These are phyloP conservation scores for Dalbergia cochinchinensis DNA, from an alignment of 306 rosid species.

Conservation along the genomic window DNA sequence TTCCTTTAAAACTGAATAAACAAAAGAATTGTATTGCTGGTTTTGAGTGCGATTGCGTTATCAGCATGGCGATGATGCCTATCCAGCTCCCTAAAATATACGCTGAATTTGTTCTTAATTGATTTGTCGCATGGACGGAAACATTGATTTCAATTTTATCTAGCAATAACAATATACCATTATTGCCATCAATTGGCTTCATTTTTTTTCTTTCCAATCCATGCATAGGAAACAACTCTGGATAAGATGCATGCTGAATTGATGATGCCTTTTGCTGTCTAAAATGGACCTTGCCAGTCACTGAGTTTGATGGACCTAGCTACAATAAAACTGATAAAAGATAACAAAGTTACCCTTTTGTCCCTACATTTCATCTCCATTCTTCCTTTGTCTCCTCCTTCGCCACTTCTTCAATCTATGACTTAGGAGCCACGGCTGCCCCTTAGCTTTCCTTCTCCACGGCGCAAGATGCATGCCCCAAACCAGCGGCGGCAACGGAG, in stretches of 20 bases:
- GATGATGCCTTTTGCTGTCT: background rate
- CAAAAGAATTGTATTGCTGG: background rate
- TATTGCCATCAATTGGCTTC: conserved; percentile 2
- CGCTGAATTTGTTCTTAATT: conserved; percentile 6
- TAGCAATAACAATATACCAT: background rate
- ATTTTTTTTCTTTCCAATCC: background rate
- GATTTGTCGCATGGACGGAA: conserved; percentile 12
- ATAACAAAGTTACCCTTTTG: no score
- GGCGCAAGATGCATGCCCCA: no score
- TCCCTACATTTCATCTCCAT: no score
- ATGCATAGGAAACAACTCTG: conserved; percentile 34
- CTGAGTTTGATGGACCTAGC: no score
- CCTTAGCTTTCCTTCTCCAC: no score
- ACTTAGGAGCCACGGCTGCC: no score
- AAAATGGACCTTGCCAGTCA: no score
- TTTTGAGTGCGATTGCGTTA: conserved; percentile 4
- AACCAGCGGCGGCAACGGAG: no score
- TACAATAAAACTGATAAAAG: no score
- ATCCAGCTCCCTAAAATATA: background rate
- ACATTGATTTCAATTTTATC: conserved; percentile 10
- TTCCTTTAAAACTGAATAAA: conserved; percentile 1
- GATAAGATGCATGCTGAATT: conserved; percentile 21
- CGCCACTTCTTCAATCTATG: no score
- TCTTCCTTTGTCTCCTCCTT: no score
- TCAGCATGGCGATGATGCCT: background rate